Base-by-base conservation (phyloP, 257 asterid species). In the Jasminum sambac region DNA sequence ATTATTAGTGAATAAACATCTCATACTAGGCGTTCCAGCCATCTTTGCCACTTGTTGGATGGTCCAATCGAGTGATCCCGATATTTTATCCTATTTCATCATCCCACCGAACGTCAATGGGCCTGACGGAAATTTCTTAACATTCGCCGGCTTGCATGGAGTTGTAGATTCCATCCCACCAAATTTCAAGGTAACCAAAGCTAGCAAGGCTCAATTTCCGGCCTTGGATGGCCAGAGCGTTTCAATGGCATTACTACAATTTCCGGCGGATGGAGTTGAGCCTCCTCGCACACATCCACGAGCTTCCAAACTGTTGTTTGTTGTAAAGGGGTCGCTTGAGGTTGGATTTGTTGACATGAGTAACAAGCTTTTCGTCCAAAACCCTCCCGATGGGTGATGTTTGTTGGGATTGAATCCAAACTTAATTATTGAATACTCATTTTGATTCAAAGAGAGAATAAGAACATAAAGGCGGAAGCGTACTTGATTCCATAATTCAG, bases 171-270 rank as follows among this genome's bases (percentile, higher is more conserved):
- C 68, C 12, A 8, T 26, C 17, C 68, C 68, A 16, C 68, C 68
- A 34, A 62, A 12, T 26, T 36, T 62, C 5, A 62, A 30, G 25
- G 66, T 36, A 14, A 62, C 66, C 30, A 34, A 62, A 62, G 66
- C 66, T 62, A 62, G 66, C 42, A 24, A 26, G 26, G 48, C 5
- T 12, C 48, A 34, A 30, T 63, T 63, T 48, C 11, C 42, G 7
- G 68, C 46, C 24, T 48, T 26, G 12, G 26, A 52, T 34, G 68
- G 68, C 7, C 68, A 63, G 43, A 63, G 68, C 1, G 68, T 37
- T 38, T 63, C 50, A 13, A 4, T 25, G 39, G 68, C 68, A 1
- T 0, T 63, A 4, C 36, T 63, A 13, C 26, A 63, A 12, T 63
- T 36, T 10, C 24, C 67, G 26, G 67, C 67, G 0, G 13, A 21